Evolutionary conservation across 2,329 filamentous ascomycete species (phyloP), one percentile per base, ranked within the genome.

Genomic region (Calonectria montana): DNA sequence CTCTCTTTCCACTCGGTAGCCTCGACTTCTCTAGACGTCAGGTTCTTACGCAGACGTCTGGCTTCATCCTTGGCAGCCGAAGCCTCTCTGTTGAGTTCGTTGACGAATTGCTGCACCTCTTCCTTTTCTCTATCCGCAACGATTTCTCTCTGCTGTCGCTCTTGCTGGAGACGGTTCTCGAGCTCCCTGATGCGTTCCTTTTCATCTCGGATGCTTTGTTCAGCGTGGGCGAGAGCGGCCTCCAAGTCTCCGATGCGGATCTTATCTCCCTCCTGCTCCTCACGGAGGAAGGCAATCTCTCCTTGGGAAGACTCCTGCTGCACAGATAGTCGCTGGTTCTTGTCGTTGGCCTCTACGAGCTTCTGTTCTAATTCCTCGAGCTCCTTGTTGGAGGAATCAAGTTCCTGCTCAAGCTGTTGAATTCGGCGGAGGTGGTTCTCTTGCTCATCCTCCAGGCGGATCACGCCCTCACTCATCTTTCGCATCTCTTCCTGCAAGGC

Each of bases 241-340:
- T 98, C 96, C 9, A 98, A 88, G 80, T 98, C 95, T 43, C 96
- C 95, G 79, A 99, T 98, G 84, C 95, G 96, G 81, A 99, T 97
- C 88, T 99, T 99, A 86, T 99, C 97, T 21, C 91, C 91, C 83
- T 99, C 97, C 83, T 99, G 97, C 85, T 99, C 97, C 81, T 99
- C 97, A 2, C 97, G 92, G 63, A 99, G 84, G 88, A 99, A 99
- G 1, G 94, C 92, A 83, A 98, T 97, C 83, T 99, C 97, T 71
- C 93, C 93, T 78, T 98, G 96, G 69, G 94, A 93, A 6, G 94
- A 97, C 83, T 99, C 97, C 75, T 96, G 93, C 80, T 98, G 96
- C 37, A 99, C 94, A 4, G 94, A 93, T 3, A 98, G 88, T 65
- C 96, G 91, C 79, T 97, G 94, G 59, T 94, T 93, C 87, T 98